phyloP scores from a whole-genome alignment of 345 rosid genomes.

The Murraya koenigii region DNA sequence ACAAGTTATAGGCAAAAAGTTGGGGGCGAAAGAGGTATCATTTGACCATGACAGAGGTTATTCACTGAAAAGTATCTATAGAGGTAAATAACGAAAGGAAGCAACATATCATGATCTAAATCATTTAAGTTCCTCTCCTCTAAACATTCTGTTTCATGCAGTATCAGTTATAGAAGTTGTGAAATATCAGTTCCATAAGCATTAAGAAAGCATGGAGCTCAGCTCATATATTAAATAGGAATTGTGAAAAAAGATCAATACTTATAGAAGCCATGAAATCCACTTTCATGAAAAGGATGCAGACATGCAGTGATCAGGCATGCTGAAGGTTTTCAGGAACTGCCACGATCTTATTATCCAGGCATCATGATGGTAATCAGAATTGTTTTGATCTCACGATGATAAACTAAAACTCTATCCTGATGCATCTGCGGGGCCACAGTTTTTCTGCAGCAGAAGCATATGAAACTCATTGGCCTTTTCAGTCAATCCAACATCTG shows the following conservation, averaged over 20 bases:
- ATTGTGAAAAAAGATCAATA: neutral
- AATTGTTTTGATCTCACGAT: conserved; percentile 10
- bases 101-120: neutral
- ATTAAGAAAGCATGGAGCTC: neutral
- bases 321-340: neutral
- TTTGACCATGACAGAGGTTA: too few relatives aligned
- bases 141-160: neutral
- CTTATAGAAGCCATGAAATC: neutral
- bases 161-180: neutral
- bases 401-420: neutral
- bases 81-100: neutral
- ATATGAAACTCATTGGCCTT: conserved; percentile 43
- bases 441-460: conserved; percentile 47
- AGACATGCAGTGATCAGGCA: neutral
- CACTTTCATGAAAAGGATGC: neutral
- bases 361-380: too few relatives aligned
- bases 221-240: neutral
- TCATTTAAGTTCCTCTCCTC: neutral
- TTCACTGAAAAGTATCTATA: neutral
- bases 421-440: conserved; percentile 21
- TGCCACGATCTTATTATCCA: neutral
- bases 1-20: neutral
- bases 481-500: conserved; percentile 48
- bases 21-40: neutral
- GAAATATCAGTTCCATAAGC: neutral